Base-by-base conservation (phyloP, 2,329 filamentous ascomycete genomes). In the Calonectria ilicicola region DNA sequence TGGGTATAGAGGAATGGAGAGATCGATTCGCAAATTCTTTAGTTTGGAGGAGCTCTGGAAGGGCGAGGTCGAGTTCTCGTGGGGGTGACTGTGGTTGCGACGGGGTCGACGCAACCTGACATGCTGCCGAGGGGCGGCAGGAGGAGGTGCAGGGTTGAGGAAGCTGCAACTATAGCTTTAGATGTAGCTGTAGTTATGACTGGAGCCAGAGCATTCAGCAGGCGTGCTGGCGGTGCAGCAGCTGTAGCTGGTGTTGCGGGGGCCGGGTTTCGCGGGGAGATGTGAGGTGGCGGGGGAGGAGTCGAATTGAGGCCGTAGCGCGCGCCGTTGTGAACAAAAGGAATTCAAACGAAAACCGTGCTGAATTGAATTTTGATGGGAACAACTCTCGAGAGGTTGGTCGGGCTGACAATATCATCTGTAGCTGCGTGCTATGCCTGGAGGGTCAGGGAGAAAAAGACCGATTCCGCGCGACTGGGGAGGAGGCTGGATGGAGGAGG, bases 71-170 rank as follows among this genome's bases (percentile, higher is more conserved):
- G 65, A 63, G 68, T 49, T 67, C 27, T 78, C 69, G 70, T 72
- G 74, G 74, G 73, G 73, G 72, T 62, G 71, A 70, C 67, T 46
- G 42, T 63, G 72, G 70, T 72, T 70, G 58, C 66, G 74, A 70
- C 76, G 53, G 69, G 23, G 66, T 66, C 67, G 51, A 73, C 72
- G 75, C 79, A 80, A 74, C 64, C 47, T 74, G 72, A 79, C 79
- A 80, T 80, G 78, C 79, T 80, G 79, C 64, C 75, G 70, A 64
- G 56, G 69, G 74, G 53, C 64, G 19, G 40, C 66, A 60, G 67
- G 72, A 69, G 62, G 67, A 66, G 62, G 62, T 21, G 62, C 56
- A 63, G 62, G 2, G 35, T 35, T 14, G 49, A 14, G 46, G 35
- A 47, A 78, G 69, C 73, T 70, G 58, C 56, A 74, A 67, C 70